Percentiles rank a stretch among this genome's conserved stretches.
phyloP scores from a whole-genome alignment of 768 basidiomycete species.

The Kwoniella botswanensis region DNA sequence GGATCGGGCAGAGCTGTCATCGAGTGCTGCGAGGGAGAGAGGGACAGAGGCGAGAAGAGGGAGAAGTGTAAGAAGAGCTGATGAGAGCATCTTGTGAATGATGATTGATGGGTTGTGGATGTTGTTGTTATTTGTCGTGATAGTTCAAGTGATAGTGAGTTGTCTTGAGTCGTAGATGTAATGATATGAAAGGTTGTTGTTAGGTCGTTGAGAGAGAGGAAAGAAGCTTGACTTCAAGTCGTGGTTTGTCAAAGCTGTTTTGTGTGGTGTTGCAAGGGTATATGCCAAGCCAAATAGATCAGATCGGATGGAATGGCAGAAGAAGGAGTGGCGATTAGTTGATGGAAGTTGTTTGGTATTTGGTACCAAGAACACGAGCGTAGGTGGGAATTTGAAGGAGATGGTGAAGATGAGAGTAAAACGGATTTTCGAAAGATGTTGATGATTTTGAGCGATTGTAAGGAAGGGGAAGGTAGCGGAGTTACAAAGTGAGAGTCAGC shows the following conservation, averaged over 20 bases:
- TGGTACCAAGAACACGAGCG: not conserved
- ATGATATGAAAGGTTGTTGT: not conserved
- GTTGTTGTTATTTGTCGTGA: not conserved
- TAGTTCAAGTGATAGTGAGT: conserved; percentile 7
- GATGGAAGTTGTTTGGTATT: not conserved
- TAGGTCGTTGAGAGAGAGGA: not conserved
- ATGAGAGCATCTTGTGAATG: conserved; percentile 20
- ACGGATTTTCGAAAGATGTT: not conserved
- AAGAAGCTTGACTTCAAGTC: conserved; percentile 5
- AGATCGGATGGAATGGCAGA: too few relatives aligned
- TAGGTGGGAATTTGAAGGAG: conserved; percentile 5
- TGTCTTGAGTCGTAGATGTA: not conserved
- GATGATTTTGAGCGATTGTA: not conserved
- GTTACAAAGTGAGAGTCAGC: not conserved
- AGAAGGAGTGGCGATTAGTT: not conserved
- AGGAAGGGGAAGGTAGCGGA: not conserved
- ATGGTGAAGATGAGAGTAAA: not conserved
- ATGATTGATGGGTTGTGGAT: not conserved
- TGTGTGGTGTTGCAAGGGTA: not conserved
- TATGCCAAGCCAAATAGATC: not conserved
- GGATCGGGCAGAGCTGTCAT: conserved; percentile 69
- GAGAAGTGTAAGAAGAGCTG: conserved; percentile 25
- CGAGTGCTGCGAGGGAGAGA: conserved; percentile 46
- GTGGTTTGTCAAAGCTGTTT: conserved; percentile 7
- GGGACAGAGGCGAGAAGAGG: conserved; percentile 28